phyloP scores from a whole-genome alignment of 164 flowering plant species.

The Kalanchoe fedtschenkoi region DNA sequence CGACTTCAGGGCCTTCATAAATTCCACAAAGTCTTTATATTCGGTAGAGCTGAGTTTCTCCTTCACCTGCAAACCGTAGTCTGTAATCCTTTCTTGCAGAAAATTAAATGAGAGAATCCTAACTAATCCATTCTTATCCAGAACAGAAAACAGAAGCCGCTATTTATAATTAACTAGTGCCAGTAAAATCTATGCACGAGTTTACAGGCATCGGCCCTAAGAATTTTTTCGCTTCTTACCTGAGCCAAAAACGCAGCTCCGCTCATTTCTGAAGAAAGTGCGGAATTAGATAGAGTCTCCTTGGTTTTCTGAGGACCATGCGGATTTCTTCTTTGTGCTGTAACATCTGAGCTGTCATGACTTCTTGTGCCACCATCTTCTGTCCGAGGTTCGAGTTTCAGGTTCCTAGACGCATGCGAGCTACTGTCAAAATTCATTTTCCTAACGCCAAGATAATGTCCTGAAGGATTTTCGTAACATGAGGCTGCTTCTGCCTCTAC shows the following conservation, averaged over 20 bases:
- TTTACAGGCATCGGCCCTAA: neutral
- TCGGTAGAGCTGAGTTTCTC: constrained; percentile 61
- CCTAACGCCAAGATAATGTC: constrained; percentile 9
- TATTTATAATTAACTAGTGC: too few relatives aligned
- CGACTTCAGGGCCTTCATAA: constrained; percentile 76
- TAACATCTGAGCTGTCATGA: too few relatives aligned
- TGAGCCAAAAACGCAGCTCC: constrained; percentile 66
- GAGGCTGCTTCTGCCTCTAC: constrained; percentile 15
- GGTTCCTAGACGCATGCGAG: too few relatives aligned
- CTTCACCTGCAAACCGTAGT: constrained; percentile 40
- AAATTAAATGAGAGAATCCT: neutral
- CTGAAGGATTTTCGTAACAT: constrained; percentile 7
- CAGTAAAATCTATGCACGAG: neutral
- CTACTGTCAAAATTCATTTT: constrained; percentile 3
- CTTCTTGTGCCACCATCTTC: too few relatives aligned
- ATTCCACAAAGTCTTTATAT: constrained; percentile 68
- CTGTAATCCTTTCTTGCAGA: neutral
- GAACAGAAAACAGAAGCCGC: too few relatives aligned
- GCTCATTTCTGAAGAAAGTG: constrained; percentile 30
- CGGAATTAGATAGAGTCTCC: constrained; percentile 14
- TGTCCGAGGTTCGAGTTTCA: too few relatives aligned
- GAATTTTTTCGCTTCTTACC: constrained; percentile 25
- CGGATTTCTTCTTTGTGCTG: neutral
- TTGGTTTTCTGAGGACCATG: constrained; percentile 14
- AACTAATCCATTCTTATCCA: neutral